Base-by-base conservation (phyloP, 2,329 filamentous ascomycete species). In the Graphilbum ipis-grandicollis region DNA sequence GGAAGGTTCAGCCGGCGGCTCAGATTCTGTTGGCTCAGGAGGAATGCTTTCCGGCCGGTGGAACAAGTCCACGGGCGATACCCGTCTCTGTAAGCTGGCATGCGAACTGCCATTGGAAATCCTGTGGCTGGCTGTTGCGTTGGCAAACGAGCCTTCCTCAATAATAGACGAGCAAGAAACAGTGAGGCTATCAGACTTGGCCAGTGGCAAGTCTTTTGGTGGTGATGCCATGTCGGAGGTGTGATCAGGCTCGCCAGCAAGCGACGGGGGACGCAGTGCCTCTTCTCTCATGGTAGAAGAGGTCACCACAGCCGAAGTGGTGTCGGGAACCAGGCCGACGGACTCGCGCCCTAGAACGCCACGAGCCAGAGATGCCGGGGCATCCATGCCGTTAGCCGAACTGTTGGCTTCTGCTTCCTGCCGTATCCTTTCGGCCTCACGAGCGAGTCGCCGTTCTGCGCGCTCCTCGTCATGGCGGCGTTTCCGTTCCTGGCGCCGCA, bases 401-500 rank as follows among this genome's bases (percentile, higher is more conserved):
- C 70, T 68, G 35, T 68, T 65, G 21, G 65, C 64, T 48, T 71
- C 62, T 44, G 75, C 68, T 34, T 41, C 34, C 10, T 12, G 15
- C 8, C 55, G 67, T 49, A 79, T 74, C 46, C 71, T 73, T 48
- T 86, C 80, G 36, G 75, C 75, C 43, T 71, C 66, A 36, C 71
- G 66, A 30, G 74, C 67, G 19, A 90, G 57, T 40, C 69, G 72
- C 37, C 68, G 67, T 45, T 79, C 73, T 19, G 76, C 57, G 44
- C 68, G 72, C 43, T 83, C 74, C 43, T 75, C 71, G 18, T 88
- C 78, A 28, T 66, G 66, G 39, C 69, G 63, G 37, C 68, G 71
- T 56, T 81, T 86, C 52, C 75, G 74, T 46, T 93, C 82, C 44
- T 70, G 74, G 39, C 90, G 71, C 48, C 86, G 72, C 45, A 77